A percentile compares a stretch with the other conserved stretches of the same genome.
Conservation (phyloP, 805 yeast species). For the Candida tallmaniae region DNA sequence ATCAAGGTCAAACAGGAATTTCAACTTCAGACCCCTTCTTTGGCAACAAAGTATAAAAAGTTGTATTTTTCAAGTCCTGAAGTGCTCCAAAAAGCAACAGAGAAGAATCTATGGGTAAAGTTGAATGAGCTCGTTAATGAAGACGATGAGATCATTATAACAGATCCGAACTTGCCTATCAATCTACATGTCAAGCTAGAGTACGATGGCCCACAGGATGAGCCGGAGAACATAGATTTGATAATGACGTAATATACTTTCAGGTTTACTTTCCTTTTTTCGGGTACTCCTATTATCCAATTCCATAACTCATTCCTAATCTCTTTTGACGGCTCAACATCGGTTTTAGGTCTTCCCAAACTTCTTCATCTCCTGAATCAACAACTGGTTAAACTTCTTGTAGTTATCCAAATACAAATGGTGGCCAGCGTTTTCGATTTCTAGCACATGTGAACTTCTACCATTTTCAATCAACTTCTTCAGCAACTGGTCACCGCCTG, state of each 20-base stretch:
- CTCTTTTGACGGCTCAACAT: background rate
- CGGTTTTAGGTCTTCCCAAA: constrained; percentile 2
- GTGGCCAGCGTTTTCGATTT: constrained; percentile 63
- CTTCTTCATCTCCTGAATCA: constrained; percentile 48
- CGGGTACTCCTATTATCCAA: too few relatives aligned
- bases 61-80: constrained; percentile 48
- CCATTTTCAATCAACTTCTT: constrained; percentile 23
- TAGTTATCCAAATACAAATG: constrained; percentile 73
- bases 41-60: constrained; percentile 34
- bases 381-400: constrained; percentile 45
- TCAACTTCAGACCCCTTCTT: constrained; percentile 41
- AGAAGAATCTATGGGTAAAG: constrained; percentile 35
- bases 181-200: constrained; percentile 23
- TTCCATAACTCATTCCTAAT: too few relatives aligned
- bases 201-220: constrained; percentile 21
- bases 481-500: constrained; percentile 43
- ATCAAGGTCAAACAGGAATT: constrained; percentile 27
- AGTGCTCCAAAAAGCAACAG: constrained; percentile 40
- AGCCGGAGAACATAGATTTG: constrained; percentile 16
- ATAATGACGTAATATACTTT: constrained; percentile 6
- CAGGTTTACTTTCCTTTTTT: background rate
- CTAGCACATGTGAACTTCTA: constrained; percentile 24
- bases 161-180: constrained; percentile 50
- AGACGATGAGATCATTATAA: constrained; percentile 50
- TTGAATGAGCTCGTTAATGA: constrained; percentile 32